phyloP scores from a whole-genome alignment of 1,284 basidiomycete species.

The Porogramme epimiltina region DNA sequence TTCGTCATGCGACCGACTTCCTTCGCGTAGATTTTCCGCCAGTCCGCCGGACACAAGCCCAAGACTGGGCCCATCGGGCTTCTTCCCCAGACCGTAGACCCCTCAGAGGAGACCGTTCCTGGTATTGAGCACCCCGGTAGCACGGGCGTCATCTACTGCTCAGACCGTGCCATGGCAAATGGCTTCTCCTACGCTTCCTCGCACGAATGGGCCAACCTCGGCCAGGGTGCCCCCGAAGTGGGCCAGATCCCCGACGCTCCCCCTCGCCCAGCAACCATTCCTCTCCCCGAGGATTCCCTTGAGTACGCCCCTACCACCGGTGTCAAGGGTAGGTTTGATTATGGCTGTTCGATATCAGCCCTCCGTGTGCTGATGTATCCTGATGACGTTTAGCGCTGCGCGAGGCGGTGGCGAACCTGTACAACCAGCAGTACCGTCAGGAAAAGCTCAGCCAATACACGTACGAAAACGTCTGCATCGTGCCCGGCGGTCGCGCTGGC shows the following conservation, averaged over 20 bases:
- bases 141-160: conserved; percentile 86
- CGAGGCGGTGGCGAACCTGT: conserved; percentile 81
- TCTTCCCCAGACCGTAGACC: conserved; percentile 69
- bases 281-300: conserved; percentile 72
- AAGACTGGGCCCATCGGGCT: conserved; percentile 43
- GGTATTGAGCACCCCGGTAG: conserved; percentile 81
- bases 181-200: conserved; percentile 80
- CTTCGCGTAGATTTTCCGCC: conserved; percentile 61
- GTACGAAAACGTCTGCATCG: conserved; percentile 88
- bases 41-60: conserved; percentile 67
- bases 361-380: conserved; percentile 14
- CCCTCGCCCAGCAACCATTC: conserved; percentile 65
- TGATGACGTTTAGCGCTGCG: conserved; percentile 42
- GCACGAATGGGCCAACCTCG: conserved; percentile 83
- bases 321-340: conserved; percentile 64
- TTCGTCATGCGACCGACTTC: background rate
- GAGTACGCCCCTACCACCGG: conserved; percentile 95
- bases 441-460: conserved; percentile 85
- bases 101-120: conserved; percentile 81
- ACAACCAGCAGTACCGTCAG: conserved; percentile 86
- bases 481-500: conserved; percentile 88
- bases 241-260: conserved; percentile 81
- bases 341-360: too few species aligned
- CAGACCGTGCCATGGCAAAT: conserved; percentile 86
- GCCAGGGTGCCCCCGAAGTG: conserved; percentile 90